Evolutionary conservation across 805 yeast genomes (phyloP).

Genomic region (Schizosaccharomyces cryophilus): DNA sequence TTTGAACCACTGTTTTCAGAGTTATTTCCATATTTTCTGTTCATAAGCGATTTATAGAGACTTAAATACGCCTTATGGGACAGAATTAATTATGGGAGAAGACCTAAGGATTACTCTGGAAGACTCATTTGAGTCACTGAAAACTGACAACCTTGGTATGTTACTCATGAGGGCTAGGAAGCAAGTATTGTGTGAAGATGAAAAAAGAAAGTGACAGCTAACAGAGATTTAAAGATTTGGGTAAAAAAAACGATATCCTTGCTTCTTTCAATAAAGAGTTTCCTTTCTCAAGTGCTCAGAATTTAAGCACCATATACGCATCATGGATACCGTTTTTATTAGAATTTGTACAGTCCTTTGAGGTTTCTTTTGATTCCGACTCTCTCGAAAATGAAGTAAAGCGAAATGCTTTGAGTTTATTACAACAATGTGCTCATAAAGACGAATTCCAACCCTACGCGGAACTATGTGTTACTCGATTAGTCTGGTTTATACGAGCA

Average conservation of each 20-base stretch:
- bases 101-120: not conserved
- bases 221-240: not conserved
- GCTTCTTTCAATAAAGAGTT: too few relatives aligned
- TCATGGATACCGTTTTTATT: not conserved
- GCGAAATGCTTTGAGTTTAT: conserved; percentile 46
- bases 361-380: not conserved
- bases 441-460: conserved; percentile 62
- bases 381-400: conserved; percentile 14
- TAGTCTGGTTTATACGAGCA: conserved; percentile 33
- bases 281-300: too few relatives aligned
- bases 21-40: too few relatives aligned
- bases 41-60: too few relatives aligned
- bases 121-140: not conserved
- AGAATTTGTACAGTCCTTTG: not conserved
- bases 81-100: not conserved
- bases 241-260: not conserved
- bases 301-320: not conserved
- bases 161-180: not conserved
- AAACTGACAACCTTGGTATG: not conserved
- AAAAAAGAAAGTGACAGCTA: too few relatives aligned
- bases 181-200: too few relatives aligned
- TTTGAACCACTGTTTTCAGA: too few relatives aligned
- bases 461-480: conserved; percentile 28
- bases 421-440: conserved; percentile 57
- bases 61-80: not conserved